Evolutionary conservation across 2,329 filamentous ascomycete genomes (phyloP), one percentile per base, ranked within the genome.

Genomic region (Alternaria ventricosa): DNA sequence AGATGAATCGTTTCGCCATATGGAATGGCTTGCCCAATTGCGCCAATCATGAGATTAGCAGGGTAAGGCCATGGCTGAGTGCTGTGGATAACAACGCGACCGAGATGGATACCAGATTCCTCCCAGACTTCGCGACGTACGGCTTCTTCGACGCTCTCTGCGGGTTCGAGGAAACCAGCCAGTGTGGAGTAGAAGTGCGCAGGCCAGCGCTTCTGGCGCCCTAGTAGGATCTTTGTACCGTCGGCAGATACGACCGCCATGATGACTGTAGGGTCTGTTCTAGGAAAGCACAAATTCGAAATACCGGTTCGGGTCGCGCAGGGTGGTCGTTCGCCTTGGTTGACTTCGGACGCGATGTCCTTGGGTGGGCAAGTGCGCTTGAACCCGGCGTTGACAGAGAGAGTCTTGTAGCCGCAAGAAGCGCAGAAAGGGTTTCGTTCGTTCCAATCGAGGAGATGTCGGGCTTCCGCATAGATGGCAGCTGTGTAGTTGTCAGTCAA

Each of bases 181-280:
- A 99, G 88, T 0, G 94, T 96, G 72, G 89, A 93, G 84, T 95
- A 97, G 92, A 92, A 97, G 78, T 92, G 78, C 1, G 87, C 85
- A 1, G 96, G 96, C 87, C 90, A 99, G 57, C 92, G 87, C 81
- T 92, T 92, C 75, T 92, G 89, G 13, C 96, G 90, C 41, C 96
- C 96, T 1, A 99, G 90, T 8, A 99, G 87, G 43, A 97, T 82
- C 65, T 89, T 88, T 69, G 90, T 87, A 54, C 91, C 91, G 71
- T 96, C 92, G 55, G 90, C 85, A 57, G 92, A 96, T 30, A 98
- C 88, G 11, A 97, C 90, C 1, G 94, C 95, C 82, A 96, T 94
- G 81, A 99, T 99, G 78, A 98, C 94, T 27, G 93, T 97, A 1
- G 94, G 94, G 73, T 97, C 94, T 2, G 95, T 97, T 55, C 94